Base-by-base conservation (phyloP, 352 stramenopile genomes). In the Globisporangium abappressorium region DNA sequence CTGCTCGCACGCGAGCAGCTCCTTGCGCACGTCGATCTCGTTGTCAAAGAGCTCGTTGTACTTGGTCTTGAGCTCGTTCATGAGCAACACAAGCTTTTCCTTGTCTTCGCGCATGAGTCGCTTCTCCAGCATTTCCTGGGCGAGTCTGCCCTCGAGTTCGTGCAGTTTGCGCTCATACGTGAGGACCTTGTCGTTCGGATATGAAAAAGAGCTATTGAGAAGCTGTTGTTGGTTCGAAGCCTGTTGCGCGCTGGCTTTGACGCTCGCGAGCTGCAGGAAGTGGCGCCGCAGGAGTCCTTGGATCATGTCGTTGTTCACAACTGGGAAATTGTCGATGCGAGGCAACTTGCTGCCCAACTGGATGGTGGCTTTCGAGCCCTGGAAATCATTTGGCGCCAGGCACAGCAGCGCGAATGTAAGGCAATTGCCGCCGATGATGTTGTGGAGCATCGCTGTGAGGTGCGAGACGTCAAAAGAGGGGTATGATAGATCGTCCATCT, bases 21-120 rank as follows among this genome's bases (percentile, higher is more conserved):
- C 81, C 36, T 77, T 84, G 5, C 82, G 79, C 36, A 89, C 73
- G 7, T 77, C 73, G 6, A 90, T 70, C 26, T 92, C 82, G 46
- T 79, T 82, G 63, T 89, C 77, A 26, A 92, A 89, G 15, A 92
- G 60, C 26, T 81, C 64, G 41, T 83, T 80, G 66, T 89, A 90
- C 59, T 87, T 89, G 15, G 20, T 20, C n/a, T 83, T 84, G 18
- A 87, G 66, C 55, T 89, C 80, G 30, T 73, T 66, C 33, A 90
- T 54, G 1, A 79, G 65, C 5, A 64, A 61, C 1, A 76, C 65
- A 6, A 82, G 64, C 49, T 77, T 74, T 26, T 90, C 74, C n/a
- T 82, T 85, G 36, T 90, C 78, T 62, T 90, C 80, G 38, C 70
- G 74, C 5, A 87, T 53, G 22, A 81, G 36, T 22, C 70, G 74